Conservation (phyloP, 2,329 filamentous ascomycete genomes). For the Verticillium isaacii region DNA sequence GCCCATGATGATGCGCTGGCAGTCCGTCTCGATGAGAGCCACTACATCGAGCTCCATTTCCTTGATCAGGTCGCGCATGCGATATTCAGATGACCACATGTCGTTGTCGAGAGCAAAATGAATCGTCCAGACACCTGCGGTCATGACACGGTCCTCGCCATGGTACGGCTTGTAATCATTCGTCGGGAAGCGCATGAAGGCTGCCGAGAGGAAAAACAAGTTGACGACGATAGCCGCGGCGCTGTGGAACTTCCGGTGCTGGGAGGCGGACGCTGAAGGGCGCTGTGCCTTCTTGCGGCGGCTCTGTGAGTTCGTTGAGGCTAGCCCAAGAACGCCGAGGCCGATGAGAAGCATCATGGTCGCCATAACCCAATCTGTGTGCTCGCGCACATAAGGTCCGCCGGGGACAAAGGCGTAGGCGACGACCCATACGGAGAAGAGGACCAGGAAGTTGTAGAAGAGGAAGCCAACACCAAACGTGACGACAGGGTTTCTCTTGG, state of each 20-base stretch:
- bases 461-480: conserved; percentile 89
- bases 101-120: conserved; percentile 98
- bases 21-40: conserved; percentile 87
- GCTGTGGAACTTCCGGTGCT: conserved; percentile 48
- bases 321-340: conserved; percentile 72
- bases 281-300: conserved; percentile 31
- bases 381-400: conserved; percentile 85
- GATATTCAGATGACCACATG: conserved; percentile 96
- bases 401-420: conserved; percentile 97
- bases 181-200: conserved; percentile 86
- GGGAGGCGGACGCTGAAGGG: conserved; percentile 22
- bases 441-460: conserved; percentile 85
- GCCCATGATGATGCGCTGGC: conserved; percentile 98
- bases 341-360: conserved; percentile 81
- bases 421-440: conserved; percentile 99
- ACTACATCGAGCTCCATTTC: conserved; percentile 97
- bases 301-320: conserved; percentile 39
- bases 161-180: conserved; percentile 93
- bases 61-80: conserved; percentile 85
- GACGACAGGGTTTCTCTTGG: conserved; percentile 68
- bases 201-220: conserved; percentile 71
- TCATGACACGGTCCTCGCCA: conserved; percentile 78
- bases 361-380: conserved; percentile 92
- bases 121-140: conserved; percentile 97
- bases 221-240: conserved; percentile 69